Base-by-base conservation (phyloP, 1,284 basidiomycete genomes). In the Omphalotus olearius region DNA sequence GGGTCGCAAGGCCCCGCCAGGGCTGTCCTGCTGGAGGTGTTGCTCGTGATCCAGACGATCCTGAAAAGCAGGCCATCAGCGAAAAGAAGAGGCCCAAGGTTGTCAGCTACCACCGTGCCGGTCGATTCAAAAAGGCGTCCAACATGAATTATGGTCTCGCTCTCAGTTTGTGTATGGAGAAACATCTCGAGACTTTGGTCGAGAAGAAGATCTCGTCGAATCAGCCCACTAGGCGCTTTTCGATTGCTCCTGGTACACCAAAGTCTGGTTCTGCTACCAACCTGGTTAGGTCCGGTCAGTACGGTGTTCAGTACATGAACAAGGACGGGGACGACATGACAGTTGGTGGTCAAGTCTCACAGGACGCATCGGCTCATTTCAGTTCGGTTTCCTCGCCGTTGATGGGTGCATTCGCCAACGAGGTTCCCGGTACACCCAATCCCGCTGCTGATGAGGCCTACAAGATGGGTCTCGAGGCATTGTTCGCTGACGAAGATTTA, bases 1-100 rank as follows among this genome's bases (percentile, higher is more conserved):
- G 87, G 80, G 85, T 90, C 51, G 85, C 88, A 10, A 79, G 89
- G 37, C 90, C 88, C 36, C 28, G 54, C 17, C 44, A 58, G 7
- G 56, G 54, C 23, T 56, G 55, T 49, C 55, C 55, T 14, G 45
- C 38, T 3, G 55, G 50, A 13, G 40, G 47, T 18, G 3, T 36
- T 18, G 44, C 25, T 6, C 3, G n/a, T 6, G 44, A 50, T 36
- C 26, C 38, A n/a, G n/a, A 28, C 14, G 55, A 56, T 26, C 44
- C 36, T 18, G 55, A 56, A 23, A 56, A 56, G 42, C 51, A 45
- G 16, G 14, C 30, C 17, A 37, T 37, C 36, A 20, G 38, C 7
- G 30, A 42, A 10, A 17, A 47, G n/a, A 47, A 50, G 36, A 9
- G n/a, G 16, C n/a, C 35, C 10, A 55, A 46, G 20, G 38, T 23